Evolutionary conservation across 345 rosid genomes (phyloP).

Genomic region (Abelmoschus esculentus): DNA sequence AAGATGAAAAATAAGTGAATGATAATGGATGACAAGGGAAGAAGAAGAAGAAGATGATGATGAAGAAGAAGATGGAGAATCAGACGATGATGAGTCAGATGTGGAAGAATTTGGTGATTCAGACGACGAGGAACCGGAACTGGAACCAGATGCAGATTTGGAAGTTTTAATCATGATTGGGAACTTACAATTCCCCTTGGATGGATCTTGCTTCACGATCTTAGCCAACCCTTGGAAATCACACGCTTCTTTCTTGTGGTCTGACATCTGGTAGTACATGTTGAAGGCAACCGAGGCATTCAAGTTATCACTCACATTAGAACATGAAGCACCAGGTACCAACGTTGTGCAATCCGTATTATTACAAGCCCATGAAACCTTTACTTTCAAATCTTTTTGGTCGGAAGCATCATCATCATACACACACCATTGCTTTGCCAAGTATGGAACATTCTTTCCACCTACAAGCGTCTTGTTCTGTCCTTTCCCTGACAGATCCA

Average conservation of each 20-base stretch:
- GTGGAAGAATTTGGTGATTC: not conserved
- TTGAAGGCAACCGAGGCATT: conserved; percentile 71
- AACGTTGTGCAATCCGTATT: not conserved
- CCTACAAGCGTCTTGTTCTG: conserved; percentile 39
- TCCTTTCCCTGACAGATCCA: conserved; percentile 63
- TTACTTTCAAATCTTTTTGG: conserved; percentile 24
- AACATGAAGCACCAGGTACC: conserved; percentile 34
- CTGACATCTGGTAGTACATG: conserved; percentile 51
- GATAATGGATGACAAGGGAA: not conserved
- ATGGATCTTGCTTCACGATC: conserved; percentile 37
- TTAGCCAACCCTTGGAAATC: conserved; percentile 51
- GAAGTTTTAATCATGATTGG: conserved; percentile 26
- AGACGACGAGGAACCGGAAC: too few relatives aligned
- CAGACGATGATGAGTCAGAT: not conserved
- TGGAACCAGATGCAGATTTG: not conserved
- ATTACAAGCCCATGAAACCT: conserved; percentile 32
- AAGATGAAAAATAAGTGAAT: not conserved
- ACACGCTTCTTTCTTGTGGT: conserved; percentile 52
- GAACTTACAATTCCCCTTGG: conserved; percentile 42
- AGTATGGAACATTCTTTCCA: conserved; percentile 54
- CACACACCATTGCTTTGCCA: conserved; percentile 55
- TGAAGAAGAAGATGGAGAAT: not conserved
- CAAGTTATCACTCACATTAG: too few relatives aligned
- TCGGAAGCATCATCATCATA: conserved; percentile 22
- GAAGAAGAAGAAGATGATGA: not conserved